Percentiles rank a stretch among this genome's conserved stretches.
phyloP scores from a whole-genome alignment of 768 basidiomycete genomes.

The Lactarius psammicola region DNA sequence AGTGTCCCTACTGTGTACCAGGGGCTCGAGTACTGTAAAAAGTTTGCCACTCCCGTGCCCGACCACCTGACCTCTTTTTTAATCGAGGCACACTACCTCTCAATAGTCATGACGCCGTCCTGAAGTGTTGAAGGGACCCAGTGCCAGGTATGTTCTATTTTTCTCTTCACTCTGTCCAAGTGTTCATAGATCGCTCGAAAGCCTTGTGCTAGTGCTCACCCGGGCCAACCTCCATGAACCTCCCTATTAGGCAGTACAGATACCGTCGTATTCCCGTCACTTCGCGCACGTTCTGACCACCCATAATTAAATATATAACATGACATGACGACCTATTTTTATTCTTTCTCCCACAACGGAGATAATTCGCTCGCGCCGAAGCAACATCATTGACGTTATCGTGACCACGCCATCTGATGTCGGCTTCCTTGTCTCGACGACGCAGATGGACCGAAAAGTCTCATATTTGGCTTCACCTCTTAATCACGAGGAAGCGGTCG shows the following conservation, averaged over 20 bases:
- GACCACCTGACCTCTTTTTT: background rate
- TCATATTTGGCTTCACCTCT: background rate
- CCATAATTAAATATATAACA: too few relatives aligned
- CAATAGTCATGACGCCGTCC: background rate
- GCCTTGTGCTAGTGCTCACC: too few relatives aligned
- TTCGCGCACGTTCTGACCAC: background rate
- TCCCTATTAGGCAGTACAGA: background rate
- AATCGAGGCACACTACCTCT: background rate
- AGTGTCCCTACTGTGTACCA: too few relatives aligned
- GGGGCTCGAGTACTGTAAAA: too few relatives aligned
- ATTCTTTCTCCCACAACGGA: background rate
- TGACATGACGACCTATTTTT: background rate
- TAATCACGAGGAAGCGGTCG: background rate
- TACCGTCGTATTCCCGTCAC: background rate
- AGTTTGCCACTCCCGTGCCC: background rate
- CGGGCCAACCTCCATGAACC: background rate
- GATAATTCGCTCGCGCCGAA: background rate
- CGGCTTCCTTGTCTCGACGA: background rate
- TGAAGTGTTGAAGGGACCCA: background rate
- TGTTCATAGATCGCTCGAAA: background rate
- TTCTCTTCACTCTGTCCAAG: background rate
- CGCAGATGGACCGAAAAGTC: constrained; percentile 1
- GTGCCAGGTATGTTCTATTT: background rate
- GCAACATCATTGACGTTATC: background rate
- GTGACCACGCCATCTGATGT: background rate